These are phyloP conservation scores for Gilbertella persicaria DNA, from an alignment of 371 early-diverging fungal species.

Conservation along the genomic window DNA sequence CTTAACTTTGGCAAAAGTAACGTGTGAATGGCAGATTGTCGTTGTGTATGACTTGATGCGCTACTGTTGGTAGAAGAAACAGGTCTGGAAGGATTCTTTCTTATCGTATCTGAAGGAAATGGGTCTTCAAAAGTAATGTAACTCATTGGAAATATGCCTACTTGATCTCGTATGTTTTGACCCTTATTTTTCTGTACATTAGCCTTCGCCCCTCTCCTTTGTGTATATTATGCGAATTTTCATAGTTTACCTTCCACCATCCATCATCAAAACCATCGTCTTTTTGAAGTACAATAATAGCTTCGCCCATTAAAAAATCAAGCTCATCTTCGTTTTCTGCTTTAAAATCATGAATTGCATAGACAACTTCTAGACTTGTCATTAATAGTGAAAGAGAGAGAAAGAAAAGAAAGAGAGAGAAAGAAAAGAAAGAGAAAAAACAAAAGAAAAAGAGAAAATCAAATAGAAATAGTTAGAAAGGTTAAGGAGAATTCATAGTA, in stretches of 20 bases:
- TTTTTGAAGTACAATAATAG: conserved; percentile 71
- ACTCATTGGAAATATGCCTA: conserved; percentile 74
- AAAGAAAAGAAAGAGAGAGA: background rate
- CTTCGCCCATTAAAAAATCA: conserved; percentile 69
- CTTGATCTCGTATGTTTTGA: conserved; percentile 55
- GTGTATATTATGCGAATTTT: conserved; percentile 33
- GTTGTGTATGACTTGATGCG: background rate
- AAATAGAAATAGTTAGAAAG: too few relatives aligned
- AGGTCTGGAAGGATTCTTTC: background rate
- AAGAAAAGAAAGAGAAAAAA: background rate
- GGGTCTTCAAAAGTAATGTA: conserved; percentile 72
- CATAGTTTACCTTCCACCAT: conserved; percentile 80
- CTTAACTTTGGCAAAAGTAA: conserved; percentile 13
- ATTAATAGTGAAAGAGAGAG: conserved; percentile 9
- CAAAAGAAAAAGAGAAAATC: too few relatives aligned
- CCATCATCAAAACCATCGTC: conserved; percentile 84
- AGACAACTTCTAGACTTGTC: conserved; percentile 55
- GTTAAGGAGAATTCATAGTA: too few relatives aligned
- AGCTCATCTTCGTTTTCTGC: conserved; percentile 82
- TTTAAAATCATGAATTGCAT: conserved; percentile 67
- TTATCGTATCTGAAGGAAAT: conserved; percentile 31
- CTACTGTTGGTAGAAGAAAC: background rate
- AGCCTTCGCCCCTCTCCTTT: conserved; percentile 60
- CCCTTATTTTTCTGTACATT: conserved; percentile 16
- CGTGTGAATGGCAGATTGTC: conserved; percentile 11